These are phyloP conservation scores for Pythium monospermum DNA, from an alignment of 352 stramenopile species.

Conservation along the genomic window DNA sequence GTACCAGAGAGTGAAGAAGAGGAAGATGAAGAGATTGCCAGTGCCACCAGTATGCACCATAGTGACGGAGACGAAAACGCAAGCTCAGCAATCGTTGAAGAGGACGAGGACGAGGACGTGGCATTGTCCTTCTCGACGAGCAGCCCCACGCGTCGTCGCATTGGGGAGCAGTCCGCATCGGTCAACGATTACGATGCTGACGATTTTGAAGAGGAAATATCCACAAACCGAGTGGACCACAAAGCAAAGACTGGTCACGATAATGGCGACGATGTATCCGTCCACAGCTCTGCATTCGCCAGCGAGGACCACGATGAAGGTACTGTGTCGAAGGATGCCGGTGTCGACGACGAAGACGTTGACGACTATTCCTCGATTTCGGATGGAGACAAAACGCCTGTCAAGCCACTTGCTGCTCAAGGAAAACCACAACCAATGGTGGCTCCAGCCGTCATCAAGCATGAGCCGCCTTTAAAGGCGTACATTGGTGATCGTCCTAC, in stretches of 20 bases:
- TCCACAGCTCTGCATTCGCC: not conserved
- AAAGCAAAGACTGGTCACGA: not conserved
- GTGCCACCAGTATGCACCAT: no score
- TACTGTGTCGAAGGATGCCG: not conserved
- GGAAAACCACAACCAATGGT: no score
- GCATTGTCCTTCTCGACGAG: not conserved
- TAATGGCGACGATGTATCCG: not conserved
- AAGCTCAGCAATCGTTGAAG: not conserved
- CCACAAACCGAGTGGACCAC: not conserved
- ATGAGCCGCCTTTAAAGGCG: not conserved
- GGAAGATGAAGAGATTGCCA: no score
- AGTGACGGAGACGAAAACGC: no score
- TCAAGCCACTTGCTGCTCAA: no score
- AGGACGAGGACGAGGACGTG: not conserved
- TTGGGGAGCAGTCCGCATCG: slow-evolving; percentile 5
- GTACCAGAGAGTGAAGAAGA: no score
- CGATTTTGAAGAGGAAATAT: slow-evolving; percentile 16
- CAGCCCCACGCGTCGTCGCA: no score
- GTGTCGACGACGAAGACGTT: not conserved
- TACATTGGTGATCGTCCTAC: no score
- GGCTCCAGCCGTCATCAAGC: not conserved
- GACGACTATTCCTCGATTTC: not conserved
- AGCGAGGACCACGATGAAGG: not conserved
- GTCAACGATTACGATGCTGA: slow-evolving; percentile 4
- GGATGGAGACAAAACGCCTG: not conserved